A percentile compares a stretch with the other conserved stretches of the same genome.
Evolutionary conservation across 176 grass and related monocot species (phyloP).

Genomic region (Panicum miliaceum): DNA sequence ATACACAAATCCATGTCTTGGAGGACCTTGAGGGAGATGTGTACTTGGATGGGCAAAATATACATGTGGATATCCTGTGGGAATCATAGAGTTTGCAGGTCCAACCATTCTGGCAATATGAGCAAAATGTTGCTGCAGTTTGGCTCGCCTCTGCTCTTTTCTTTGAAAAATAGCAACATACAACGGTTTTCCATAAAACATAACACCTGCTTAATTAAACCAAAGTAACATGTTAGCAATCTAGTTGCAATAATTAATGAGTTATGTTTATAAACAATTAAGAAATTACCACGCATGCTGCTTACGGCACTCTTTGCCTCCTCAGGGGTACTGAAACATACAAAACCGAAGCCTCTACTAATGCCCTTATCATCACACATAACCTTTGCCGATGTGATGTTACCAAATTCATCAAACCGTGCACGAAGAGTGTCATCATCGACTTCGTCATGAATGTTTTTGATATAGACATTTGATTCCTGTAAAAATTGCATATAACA

Average conservation of each 20-base stretch:
- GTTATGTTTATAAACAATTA: not conserved
- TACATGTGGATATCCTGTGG: conserved; percentile 61
- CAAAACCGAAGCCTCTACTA: conserved; percentile 92
- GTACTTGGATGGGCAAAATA: conserved; percentile 65
- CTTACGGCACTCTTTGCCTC: conserved; percentile 72
- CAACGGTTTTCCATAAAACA: conserved; percentile 85
- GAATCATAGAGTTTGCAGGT: conserved; percentile 52
- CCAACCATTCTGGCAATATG: conserved; percentile 44
- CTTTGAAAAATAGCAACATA: conserved; percentile 83
- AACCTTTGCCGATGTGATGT: conserved; percentile 76
- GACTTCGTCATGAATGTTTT: conserved; percentile 76
- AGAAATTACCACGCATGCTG: conserved; percentile 65
- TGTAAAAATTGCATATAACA: conserved; percentile 24
- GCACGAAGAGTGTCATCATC: conserved; percentile 62
- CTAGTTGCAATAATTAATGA: not conserved
- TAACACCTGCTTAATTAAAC: conserved; percentile 56
- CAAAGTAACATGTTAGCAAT: not conserved
- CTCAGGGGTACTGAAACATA: conserved; percentile 74
- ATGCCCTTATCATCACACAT: conserved; percentile 82
- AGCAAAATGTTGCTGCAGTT: conserved; percentile 59
- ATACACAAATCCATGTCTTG: conserved; percentile 64
- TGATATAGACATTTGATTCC: conserved; percentile 86
- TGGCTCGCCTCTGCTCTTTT: conserved; percentile 76
- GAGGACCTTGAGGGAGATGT: conserved; percentile 56
- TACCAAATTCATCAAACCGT: conserved; percentile 75